phyloP scores from a whole-genome alignment of 73 alveolate genomes.

The Strombidium stylifer region DNA sequence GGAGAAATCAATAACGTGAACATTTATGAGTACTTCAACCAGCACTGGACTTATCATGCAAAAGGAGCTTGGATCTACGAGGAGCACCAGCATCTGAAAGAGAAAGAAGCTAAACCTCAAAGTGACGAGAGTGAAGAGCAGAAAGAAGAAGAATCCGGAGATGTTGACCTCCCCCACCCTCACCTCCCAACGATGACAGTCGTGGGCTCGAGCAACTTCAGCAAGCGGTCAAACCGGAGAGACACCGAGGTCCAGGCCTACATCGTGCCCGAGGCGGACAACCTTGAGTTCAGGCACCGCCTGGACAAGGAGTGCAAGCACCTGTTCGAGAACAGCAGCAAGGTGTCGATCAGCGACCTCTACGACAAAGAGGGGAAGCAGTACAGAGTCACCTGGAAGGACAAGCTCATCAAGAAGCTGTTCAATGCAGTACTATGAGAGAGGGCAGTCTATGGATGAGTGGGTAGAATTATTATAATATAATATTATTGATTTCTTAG shows the following conservation, averaged over 20 bases:
- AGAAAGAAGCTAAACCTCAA: no score
- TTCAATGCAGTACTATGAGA: slow-evolving; percentile 12
- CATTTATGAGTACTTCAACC: slow-evolving; percentile 49
- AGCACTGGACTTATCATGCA: slow-evolving; percentile 74
- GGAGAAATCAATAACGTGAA: not conserved
- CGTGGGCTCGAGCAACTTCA: slow-evolving; percentile 60
- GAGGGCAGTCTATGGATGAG: no score
- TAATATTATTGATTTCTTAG: no score
- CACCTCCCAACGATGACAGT: slow-evolving; percentile 31
- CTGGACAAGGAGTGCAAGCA: slow-evolving; percentile 51
- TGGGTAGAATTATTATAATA: not conserved
- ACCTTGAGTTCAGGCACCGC: slow-evolving; percentile 29
- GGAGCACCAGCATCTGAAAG: no score
- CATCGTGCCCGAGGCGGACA: slow-evolving; percentile 51
- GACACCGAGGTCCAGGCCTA: slow-evolving; percentile 62
- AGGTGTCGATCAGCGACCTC: slow-evolving; percentile 4
- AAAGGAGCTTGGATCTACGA: slow-evolving; percentile 72
- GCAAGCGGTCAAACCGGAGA: slow-evolving; percentile 60
- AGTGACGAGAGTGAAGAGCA: no score
- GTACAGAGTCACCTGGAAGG: slow-evolving; percentile 15
- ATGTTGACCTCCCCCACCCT: no score
- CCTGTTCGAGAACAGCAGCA: slow-evolving; percentile 1
- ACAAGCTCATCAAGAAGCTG: not conserved
- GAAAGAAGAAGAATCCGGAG: no score
- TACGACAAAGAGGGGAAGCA: slow-evolving; percentile 29